These are phyloP conservation scores for Coprinopsis sp. DNA, from an alignment of 768 basidiomycete species.

Conservation along the genomic window DNA sequence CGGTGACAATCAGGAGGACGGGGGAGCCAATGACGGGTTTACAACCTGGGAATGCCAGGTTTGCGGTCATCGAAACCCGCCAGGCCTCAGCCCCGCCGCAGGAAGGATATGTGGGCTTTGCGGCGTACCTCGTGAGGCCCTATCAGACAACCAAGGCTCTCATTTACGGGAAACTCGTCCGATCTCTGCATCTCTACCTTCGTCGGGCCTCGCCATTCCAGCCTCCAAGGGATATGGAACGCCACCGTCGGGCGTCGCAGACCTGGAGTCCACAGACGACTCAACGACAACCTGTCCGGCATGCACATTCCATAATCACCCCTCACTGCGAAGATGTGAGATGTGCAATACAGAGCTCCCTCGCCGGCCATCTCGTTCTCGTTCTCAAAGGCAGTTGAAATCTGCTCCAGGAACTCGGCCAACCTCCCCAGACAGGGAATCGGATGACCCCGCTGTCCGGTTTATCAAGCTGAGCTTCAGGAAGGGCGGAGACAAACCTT, in stretches of 20 bases:
- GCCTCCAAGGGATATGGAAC: constrained; percentile 25
- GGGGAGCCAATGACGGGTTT: neutral
- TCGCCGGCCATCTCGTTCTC: constrained; percentile 12
- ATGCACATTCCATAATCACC: constrained; percentile 92
- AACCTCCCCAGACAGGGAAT: constrained; percentile 42
- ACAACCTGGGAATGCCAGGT: constrained; percentile 76
- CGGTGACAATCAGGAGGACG: neutral
- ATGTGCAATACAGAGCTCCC: constrained; percentile 77
- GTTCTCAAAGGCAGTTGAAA: constrained; percentile 31
- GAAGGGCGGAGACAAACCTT: constrained; percentile 80
- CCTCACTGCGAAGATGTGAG: constrained; percentile 70
- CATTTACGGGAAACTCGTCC: constrained; percentile 22
- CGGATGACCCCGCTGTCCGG: constrained; percentile 32
- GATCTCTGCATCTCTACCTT: constrained; percentile 36
- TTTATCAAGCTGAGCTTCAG: constrained; percentile 86
- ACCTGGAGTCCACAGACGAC: constrained; percentile 12
- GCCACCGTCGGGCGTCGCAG: constrained; percentile 6
- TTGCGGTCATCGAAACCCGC: constrained; percentile 81
- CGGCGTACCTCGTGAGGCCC: constrained; percentile 60
- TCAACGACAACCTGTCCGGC: constrained; percentile 70
- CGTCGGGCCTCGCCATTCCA: constrained; percentile 34
- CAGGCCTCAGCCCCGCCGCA: constrained; percentile 65
- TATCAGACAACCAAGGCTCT: constrained; percentile 19
- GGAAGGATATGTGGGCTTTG: constrained; percentile 76
- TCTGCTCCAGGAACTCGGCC: constrained; percentile 68